Base-by-base conservation (phyloP, 768 basidiomycete genomes). In the Psilocybe tampanensis region DNA sequence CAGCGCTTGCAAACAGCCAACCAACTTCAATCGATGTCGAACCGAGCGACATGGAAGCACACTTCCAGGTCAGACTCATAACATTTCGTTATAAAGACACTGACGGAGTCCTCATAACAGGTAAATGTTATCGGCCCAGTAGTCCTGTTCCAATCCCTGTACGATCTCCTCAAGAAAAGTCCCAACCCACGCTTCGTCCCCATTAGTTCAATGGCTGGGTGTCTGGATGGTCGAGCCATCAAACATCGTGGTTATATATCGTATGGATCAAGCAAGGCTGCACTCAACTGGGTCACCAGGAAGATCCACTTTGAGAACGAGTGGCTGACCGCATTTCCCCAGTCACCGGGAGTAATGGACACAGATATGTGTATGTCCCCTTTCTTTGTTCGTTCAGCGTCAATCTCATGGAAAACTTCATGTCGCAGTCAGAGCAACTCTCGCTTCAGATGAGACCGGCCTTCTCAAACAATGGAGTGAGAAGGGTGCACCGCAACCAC, bases 261-360 rank as follows among this genome's bases (percentile, higher is more conserved):
- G 2, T 52, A 52, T 36, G 43, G 24, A 21, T 12, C 36, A 4
- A 45, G 18, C 15, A 58, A 58, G 13, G 44, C 43, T 12, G 49
- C 44, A 8, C 42, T 58, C 4, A 49, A 56, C n/a, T 50, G 55
- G 47, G 39, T 24, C 1, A 48, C 54, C 1, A 32, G 54, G 7
- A 49, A 55, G 13, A 55, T 55, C 8, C 54, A 55, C 21, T 55
- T 48, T 21, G 54, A 43, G 8, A 55, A 55, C 24, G 54, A 55
- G 3, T 55, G 54, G 54, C 54, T 55, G 29, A 29, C 29, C 4
- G 29, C 29, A 5, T 29, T 29, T 29, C 41, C 41, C 4, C 41
- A 17, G 17, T 43, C 41, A 4, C 41, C 17, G 4, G 41, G 41
- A 13, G 21, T 43, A 13, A 21, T n/a, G 15, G 41, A 43, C 41